These are phyloP conservation scores for Striga hermonthica DNA, from an alignment of 305 asterid species.

Conservation along the genomic window DNA sequence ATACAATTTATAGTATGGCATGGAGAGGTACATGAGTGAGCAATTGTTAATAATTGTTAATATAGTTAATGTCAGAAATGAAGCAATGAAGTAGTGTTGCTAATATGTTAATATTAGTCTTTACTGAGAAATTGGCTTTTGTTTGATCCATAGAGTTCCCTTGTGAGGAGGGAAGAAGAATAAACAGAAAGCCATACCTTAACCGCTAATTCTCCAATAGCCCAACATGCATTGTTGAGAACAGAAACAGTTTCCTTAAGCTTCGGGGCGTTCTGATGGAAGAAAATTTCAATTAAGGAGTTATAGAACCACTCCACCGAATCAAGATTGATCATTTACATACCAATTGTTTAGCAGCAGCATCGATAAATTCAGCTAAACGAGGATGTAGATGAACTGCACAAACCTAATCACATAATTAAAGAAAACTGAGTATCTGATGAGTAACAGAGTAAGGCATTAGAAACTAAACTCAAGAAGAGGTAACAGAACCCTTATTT, in stretches of 20 bases:
- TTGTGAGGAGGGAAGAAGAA: neutral
- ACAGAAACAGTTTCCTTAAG: slow-evolving; percentile 88
- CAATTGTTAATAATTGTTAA: too few species aligned
- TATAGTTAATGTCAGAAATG: too few species aligned
- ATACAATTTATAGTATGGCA: too few species aligned
- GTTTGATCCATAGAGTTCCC: too few species aligned
- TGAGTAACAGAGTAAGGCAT: slow-evolving; percentile 16
- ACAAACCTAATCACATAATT: slow-evolving; percentile 57
- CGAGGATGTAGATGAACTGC: slow-evolving; percentile 85
- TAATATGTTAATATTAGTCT: too few species aligned
- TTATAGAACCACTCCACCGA: slow-evolving; percentile 10
- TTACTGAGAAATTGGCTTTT: too few species aligned
- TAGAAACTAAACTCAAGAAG: neutral
- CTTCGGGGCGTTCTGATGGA: slow-evolving; percentile 64
- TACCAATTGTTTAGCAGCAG: slow-evolving; percentile 91
- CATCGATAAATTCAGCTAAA: slow-evolving; percentile 76
- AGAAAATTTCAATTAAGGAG: slow-evolving; percentile 27
- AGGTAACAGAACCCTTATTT: neutral
- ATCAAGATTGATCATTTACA: slow-evolving; percentile 33
- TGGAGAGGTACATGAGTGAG: too few species aligned
- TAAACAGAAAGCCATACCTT: slow-evolving; percentile 53
- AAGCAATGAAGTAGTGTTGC: too few species aligned
- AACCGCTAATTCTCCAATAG: slow-evolving; percentile 93
- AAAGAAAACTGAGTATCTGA: slow-evolving; percentile 28
- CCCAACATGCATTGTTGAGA: slow-evolving; percentile 99